Evolutionary conservation across 129 eudicot species (phyloP).

Genomic region (Kitagawia praeruptora): DNA sequence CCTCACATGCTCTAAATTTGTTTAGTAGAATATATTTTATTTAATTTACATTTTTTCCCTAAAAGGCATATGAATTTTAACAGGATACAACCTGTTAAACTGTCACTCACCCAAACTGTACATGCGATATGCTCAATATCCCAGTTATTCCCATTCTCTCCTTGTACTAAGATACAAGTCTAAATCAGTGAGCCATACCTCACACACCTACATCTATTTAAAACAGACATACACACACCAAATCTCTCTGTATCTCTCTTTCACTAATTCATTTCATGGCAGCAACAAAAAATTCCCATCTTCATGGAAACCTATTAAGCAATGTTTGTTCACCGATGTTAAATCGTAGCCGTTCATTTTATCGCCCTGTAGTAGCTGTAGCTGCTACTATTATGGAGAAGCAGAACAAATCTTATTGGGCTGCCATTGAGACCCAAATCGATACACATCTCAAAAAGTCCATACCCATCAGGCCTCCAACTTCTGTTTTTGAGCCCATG

Average conservation of each 20-base stretch:
- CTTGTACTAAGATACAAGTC: neutral
- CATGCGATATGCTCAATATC: too few relatives aligned
- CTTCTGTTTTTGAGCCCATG: conserved; percentile 58
- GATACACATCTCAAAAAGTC: conserved; percentile 40
- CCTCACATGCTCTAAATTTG: too few relatives aligned
- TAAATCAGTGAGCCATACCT: neutral
- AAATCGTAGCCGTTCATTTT: conserved; percentile 18
- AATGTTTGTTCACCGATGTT: neutral
- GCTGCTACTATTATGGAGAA: conserved; percentile 6
- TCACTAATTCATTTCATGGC: conserved; percentile 21
- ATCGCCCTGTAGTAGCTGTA: neutral
- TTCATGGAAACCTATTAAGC: neutral
- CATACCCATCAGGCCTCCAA: conserved; percentile 36
- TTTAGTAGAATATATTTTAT: too few relatives aligned
- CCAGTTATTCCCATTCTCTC: too few relatives aligned
- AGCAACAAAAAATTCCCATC: conserved; percentile 7
- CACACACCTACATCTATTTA: neutral
- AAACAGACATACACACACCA: neutral
- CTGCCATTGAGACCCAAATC: conserved; percentile 35
- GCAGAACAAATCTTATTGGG: conserved; percentile 32
- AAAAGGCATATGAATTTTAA: too few relatives aligned
- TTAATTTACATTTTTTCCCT: too few relatives aligned
- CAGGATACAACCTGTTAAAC: too few relatives aligned
- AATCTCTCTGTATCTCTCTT: neutral
- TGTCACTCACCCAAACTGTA: too few relatives aligned